Conservation (phyloP, 768 basidiomycete genomes). For the Rhodotorula taiwanensis region DNA sequence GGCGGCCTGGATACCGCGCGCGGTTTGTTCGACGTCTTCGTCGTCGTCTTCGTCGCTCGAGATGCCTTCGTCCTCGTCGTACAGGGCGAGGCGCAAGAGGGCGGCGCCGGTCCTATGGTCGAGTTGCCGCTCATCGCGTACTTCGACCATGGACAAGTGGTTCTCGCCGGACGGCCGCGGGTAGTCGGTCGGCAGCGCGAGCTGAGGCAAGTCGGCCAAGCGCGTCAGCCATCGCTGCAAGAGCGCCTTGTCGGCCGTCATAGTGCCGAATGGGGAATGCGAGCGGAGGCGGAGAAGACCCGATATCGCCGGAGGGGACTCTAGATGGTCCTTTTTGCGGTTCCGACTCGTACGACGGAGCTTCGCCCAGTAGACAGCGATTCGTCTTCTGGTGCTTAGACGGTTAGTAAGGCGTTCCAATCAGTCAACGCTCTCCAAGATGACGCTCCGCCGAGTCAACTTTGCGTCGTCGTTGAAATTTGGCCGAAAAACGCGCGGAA, state of each 20-base stretch:
- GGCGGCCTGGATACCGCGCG: slow-evolving; percentile 4
- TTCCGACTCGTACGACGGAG: too few species aligned
- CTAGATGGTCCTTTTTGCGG: too few species aligned
- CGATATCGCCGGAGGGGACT: too few species aligned
- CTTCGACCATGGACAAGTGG: slow-evolving; percentile 66
- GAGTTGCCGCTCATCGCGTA: slow-evolving; percentile 64
- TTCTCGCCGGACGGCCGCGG: slow-evolving; percentile 64
- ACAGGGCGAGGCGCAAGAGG: slow-evolving; percentile 66
- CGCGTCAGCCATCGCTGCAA: slow-evolving; percentile 47
- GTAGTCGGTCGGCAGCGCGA: slow-evolving; percentile 92
- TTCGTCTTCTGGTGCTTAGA: too few species aligned
- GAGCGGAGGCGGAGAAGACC: too few species aligned
- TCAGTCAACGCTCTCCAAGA: too few species aligned
- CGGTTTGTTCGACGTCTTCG: neutral
- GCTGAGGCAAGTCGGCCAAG: slow-evolving; percentile 74
- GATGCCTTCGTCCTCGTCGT: slow-evolving; percentile 54
- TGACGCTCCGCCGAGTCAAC: too few species aligned
- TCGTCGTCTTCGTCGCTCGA: slow-evolving; percentile 50
- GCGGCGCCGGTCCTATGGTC: slow-evolving; percentile 58
- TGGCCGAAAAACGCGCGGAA: too few species aligned
- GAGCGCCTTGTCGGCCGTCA: slow-evolving; percentile 18
- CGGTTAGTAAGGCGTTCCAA: too few species aligned
- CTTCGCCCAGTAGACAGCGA: too few species aligned
- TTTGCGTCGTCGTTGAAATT: too few species aligned
- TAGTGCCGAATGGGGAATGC: too few species aligned